Conservation (phyloP, 345 rosid genomes). For the Rhodamnia argentea region DNA sequence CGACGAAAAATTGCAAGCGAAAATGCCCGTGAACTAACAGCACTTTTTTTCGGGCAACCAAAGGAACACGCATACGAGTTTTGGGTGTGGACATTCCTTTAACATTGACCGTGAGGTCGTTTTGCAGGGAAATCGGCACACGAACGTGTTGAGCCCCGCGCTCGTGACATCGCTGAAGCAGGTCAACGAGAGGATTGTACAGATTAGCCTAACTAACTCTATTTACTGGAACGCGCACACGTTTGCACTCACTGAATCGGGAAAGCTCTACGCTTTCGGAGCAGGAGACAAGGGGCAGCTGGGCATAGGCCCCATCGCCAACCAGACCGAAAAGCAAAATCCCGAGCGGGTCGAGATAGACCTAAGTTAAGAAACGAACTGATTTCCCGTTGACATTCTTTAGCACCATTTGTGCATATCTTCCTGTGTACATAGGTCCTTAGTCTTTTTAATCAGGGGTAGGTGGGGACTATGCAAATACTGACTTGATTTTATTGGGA, state of each 20-base stretch:
- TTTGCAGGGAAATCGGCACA: constrained; percentile 52
- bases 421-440: constrained; percentile 24
- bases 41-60: background rate
- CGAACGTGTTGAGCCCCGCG: constrained; percentile 58
- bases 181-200: constrained; percentile 63
- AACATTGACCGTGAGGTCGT: background rate
- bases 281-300: constrained; percentile 97
- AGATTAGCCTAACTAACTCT: constrained; percentile 83
- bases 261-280: constrained; percentile 80
- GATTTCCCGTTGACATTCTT: background rate
- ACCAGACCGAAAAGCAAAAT: constrained; percentile 63
- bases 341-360: constrained; percentile 66
- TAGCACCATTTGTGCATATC: constrained; percentile 18
- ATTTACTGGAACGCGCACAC: constrained; percentile 84
- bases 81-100: background rate
- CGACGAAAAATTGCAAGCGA: background rate
- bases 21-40: background rate
- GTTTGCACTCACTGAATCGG: constrained; percentile 75
- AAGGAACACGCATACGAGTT: background rate
- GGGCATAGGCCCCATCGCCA: constrained; percentile 53
- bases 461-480: constrained; percentile 14
- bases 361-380: constrained; percentile 33
- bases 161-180: constrained; percentile 65
- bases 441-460: constrained; percentile 28
- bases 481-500: background rate